These are phyloP conservation scores for Zalaria obscura DNA, from an alignment of 2,329 filamentous ascomycete genomes.

Conservation along the genomic window DNA sequence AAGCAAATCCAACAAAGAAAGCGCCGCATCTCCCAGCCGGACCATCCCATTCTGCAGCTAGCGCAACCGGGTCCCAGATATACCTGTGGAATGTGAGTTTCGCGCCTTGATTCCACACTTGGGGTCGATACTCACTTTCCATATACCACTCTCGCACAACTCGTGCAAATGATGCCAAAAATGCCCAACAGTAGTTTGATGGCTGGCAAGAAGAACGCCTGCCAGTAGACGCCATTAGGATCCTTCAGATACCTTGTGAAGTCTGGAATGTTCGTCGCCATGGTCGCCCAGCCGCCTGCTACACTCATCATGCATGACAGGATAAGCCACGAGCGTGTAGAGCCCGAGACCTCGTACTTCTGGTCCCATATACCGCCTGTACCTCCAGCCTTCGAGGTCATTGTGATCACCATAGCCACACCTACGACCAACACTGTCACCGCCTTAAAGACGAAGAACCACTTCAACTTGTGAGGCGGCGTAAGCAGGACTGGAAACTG, in stretches of 20 bases:
- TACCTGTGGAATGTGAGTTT: conserved; percentile 14
- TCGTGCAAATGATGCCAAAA: conserved; percentile 45
- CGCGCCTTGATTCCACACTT: no score
- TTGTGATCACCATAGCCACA: conserved; percentile 3
- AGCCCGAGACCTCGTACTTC: conserved; percentile 12
- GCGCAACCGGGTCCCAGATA: conserved; percentile 17
- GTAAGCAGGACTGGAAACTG: conserved; percentile 35
- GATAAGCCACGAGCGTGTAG: conserved; percentile 14
- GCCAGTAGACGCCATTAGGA: conserved; percentile 16
- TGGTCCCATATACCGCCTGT: conserved; percentile 16
- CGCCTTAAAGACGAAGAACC: conserved; percentile 33
- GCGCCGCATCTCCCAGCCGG: conserved; percentile 15
- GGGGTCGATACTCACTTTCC: conserved; percentile 14
- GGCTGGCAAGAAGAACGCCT: conserved; percentile 29
- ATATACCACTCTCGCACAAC: conserved; percentile 38
- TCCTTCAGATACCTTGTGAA: conserved; percentile 21
- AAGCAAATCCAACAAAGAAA: conserved; percentile 17
- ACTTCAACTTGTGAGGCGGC: conserved; percentile 31
- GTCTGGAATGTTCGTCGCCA: conserved; percentile 21
- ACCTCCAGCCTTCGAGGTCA: conserved; percentile 12
- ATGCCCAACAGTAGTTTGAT: conserved; percentile 33
- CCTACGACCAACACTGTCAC: conserved; percentile 13
- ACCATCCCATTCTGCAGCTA: conserved; percentile 22
- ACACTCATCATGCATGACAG: conserved; percentile 13
- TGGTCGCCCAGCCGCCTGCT: conserved; percentile 15